phyloP scores from a whole-genome alignment of 768 basidiomycete species.

The Kwoniella sp. region DNA sequence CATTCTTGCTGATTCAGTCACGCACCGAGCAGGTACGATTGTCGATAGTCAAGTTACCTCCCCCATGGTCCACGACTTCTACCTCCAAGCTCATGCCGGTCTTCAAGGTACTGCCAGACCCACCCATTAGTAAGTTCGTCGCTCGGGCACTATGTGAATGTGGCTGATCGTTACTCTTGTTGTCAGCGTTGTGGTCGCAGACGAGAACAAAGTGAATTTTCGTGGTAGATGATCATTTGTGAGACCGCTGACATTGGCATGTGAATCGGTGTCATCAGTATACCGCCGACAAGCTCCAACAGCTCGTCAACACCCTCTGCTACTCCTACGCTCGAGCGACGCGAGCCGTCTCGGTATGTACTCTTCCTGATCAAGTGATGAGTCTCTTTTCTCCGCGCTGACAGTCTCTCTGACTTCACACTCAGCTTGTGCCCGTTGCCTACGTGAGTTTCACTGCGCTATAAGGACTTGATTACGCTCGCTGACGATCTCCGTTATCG shows the following conservation, averaged over 20 bases:
- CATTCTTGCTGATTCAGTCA: neutral
- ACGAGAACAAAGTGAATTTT: slow-evolving; percentile 36
- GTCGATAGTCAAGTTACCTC: slow-evolving; percentile 50
- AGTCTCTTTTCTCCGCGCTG: too few species aligned
- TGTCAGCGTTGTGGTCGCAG: slow-evolving; percentile 30
- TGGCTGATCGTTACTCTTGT: too few species aligned
- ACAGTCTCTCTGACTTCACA: too few species aligned
- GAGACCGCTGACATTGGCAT: too few species aligned
- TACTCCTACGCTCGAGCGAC: slow-evolving; percentile 43
- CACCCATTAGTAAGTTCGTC: slow-evolving; percentile 51
- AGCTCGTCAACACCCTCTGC: slow-evolving; percentile 34
- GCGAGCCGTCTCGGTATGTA: slow-evolving; percentile 34
- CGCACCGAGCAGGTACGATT: slow-evolving; percentile 31
- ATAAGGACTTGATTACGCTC: too few species aligned
- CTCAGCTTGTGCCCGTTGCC: slow-evolving; percentile 29
- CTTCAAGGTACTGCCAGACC: slow-evolving; percentile 52
- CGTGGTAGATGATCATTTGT: too few species aligned
- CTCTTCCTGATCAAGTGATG: slow-evolving; percentile 2
- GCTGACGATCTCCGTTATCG: neutral
- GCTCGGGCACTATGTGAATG: neutral
- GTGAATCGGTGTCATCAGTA: too few species aligned
- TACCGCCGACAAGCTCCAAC: slow-evolving; percentile 39
- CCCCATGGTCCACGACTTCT: slow-evolving; percentile 55
- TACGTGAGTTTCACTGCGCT: slow-evolving; percentile 19
- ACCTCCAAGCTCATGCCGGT: slow-evolving; percentile 53